These are phyloP conservation scores for Penicillium palitans DNA, from an alignment of 2,329 filamentous ascomycete genomes.

Conservation along the genomic window DNA sequence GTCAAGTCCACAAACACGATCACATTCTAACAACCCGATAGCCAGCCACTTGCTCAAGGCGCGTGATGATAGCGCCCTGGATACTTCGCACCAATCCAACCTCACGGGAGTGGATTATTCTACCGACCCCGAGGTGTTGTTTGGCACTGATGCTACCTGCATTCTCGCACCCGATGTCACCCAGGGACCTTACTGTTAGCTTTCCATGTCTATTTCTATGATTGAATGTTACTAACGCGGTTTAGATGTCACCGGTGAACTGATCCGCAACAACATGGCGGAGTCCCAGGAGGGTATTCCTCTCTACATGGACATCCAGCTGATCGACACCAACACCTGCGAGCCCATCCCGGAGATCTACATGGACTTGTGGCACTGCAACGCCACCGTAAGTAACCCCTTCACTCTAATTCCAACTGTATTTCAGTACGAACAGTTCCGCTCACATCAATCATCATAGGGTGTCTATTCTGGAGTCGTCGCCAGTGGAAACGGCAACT, in stretches of 20 bases:
- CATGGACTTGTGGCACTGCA: slow-evolving; percentile 46
- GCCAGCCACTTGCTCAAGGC: slow-evolving; percentile 28
- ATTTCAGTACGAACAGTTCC: neutral
- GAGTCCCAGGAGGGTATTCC: slow-evolving; percentile 41
- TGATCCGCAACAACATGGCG: slow-evolving; percentile 40
- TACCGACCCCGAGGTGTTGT: slow-evolving; percentile 30
- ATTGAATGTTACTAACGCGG: neutral
- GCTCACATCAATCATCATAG: slow-evolving; percentile 12
- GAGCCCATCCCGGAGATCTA: slow-evolving; percentile 41
- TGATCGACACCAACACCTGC: slow-evolving; percentile 45
- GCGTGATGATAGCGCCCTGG: slow-evolving; percentile 39
- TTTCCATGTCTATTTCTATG: neutral
- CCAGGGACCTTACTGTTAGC: slow-evolving; percentile 54
- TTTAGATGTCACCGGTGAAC: slow-evolving; percentile 39
- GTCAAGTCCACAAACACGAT: too few relatives aligned
- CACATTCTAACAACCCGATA: slow-evolving; percentile 1
- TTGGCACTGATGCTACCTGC: slow-evolving; percentile 43
- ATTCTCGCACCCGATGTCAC: slow-evolving; percentile 56
- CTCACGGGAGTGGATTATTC: slow-evolving; percentile 23
- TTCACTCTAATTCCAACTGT: too few relatives aligned
- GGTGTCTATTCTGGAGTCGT: slow-evolving; percentile 44
- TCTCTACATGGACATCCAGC: slow-evolving; percentile 45
- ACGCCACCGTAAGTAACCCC: slow-evolving; percentile 34
- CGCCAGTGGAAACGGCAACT: slow-evolving; percentile 40
- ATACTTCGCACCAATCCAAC: slow-evolving; percentile 44